Evolutionary conservation across 176 grass and related monocot species (phyloP).

Genomic region (Aechmea fasciata): DNA sequence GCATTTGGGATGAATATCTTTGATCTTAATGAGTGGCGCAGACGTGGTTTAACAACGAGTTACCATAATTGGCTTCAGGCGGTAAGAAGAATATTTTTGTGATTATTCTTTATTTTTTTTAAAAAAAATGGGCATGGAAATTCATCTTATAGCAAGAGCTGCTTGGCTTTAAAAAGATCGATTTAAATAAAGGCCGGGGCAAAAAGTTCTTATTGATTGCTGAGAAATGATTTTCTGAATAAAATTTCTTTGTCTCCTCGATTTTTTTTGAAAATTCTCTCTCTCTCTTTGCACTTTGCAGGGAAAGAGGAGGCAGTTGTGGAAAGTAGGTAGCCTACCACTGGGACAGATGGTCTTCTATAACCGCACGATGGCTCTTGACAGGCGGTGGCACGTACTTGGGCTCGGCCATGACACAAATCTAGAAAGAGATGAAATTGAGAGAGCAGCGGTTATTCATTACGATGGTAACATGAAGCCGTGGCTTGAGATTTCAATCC

Average conservation of each 20-base stretch:
- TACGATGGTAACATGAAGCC: constrained; percentile 25
- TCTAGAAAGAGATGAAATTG: constrained; percentile 21
- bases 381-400: constrained; percentile 49
- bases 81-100: constrained; percentile 35
- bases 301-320: constrained; percentile 48
- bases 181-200: no score
- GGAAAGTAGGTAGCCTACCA: constrained; percentile 64
- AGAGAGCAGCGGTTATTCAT: constrained; percentile 19
- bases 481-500: constrained; percentile 22
- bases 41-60: constrained; percentile 30
- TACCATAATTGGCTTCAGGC: constrained; percentile 58
- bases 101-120: neutral
- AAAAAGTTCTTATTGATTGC: no score
- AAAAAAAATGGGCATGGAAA: neutral
- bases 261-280: no score
- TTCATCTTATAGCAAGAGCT: neutral
- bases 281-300: constrained; percentile 17
- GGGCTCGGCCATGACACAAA: constrained; percentile 45
- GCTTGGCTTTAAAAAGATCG: no score
- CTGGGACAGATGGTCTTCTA: constrained; percentile 78
- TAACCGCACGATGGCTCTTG: constrained; percentile 51
- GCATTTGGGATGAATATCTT: constrained; percentile 86
- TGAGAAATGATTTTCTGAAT: no score
- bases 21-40: constrained; percentile 67
- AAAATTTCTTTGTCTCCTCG: no score